Evolutionary conservation across 768 basidiomycete genomes (phyloP).

Genomic region (Kwoniella dejecticola): DNA sequence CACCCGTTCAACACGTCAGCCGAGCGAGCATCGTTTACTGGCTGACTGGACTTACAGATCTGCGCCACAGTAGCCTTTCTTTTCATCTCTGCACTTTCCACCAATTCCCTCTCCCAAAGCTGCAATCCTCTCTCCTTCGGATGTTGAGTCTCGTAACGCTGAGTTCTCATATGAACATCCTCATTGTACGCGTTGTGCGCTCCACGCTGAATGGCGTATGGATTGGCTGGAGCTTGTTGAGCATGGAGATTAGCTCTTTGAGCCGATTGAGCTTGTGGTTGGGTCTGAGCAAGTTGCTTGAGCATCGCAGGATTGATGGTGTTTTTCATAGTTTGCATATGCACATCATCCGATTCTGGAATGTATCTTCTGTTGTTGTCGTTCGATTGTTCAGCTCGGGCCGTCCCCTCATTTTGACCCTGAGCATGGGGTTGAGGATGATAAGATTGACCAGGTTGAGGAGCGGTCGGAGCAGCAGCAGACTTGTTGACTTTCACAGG

Average conservation of each 20-base stretch:
- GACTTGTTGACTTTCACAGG: constrained; percentile 50
- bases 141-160: constrained; percentile 37
- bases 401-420: constrained; percentile 6
- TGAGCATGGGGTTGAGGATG: constrained; percentile 5
- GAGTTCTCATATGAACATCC: constrained; percentile 54
- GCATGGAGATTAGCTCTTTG: constrained; percentile 17
- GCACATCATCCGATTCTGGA: constrained; percentile 61
- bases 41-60: constrained; percentile 65
- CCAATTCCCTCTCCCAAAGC: constrained; percentile 80
- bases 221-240: constrained; percentile 22
- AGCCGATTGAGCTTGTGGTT: constrained; percentile 20
- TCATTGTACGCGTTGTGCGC: constrained; percentile 24
- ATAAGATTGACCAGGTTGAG: constrained; percentile 20
- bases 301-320: constrained; percentile 49
- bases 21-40: no score
- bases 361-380: constrained; percentile 1
- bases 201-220: constrained; percentile 30
- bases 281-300: constrained; percentile 38
- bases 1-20: no score
- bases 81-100: constrained; percentile 83
- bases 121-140: constrained; percentile 54
- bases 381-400: neutral
- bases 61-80: constrained; percentile 97
- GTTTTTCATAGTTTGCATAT: constrained; percentile 75
- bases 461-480: constrained; percentile 28